Base-by-base conservation (phyloP, 805 yeast species). In the Lachancea sp. region DNA sequence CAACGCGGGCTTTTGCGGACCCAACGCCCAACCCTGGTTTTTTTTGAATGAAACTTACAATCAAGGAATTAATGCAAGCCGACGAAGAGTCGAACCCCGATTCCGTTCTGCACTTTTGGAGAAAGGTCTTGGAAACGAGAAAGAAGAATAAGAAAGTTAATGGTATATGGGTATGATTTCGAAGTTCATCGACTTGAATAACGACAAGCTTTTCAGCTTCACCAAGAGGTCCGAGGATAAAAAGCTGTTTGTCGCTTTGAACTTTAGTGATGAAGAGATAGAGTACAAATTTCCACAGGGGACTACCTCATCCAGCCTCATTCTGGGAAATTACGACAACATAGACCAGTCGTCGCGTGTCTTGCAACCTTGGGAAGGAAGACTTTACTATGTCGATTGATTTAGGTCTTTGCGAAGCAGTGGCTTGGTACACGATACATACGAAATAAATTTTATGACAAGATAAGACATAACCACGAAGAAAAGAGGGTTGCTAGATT, bases 11-110 rank as follows among this genome's bases (percentile, higher is more conserved):
- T 77, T 77, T 60, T 35, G 36, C 16, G 63, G 78, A 19, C 42
- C 49, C 17, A 60, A 67, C 4, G 62, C 70, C 36, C 62, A 60
- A 49, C 81, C 82, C 15, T 77, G 82, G 82, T 75, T 72, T 63
- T 62, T 67, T 48, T 71, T 72, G 51, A 73, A 74, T 51, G 78
- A 73, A 47, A 72, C 72, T 54, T 77, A 71, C 62, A 60, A 57
- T 48, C 71, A 70, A 41, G 52, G 53, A 7, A 68, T 76, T 56
- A 78, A 78, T 49, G 81, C 70, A 18, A n/a, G 71, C 66, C 6
- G 58, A 67, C 3, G 79, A 77, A 56, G 55, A 63, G 15, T 49
- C 65, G 37, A 77, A 77, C 55, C 71, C 73, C 5, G 50, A 69
- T 36, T 75, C 81, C 0, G 63, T 74, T 26, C 65, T 69, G 50